Evolutionary conservation across 371 early-diverging fungal species (phyloP).

Genomic region (Mucor circinelloides): DNA sequence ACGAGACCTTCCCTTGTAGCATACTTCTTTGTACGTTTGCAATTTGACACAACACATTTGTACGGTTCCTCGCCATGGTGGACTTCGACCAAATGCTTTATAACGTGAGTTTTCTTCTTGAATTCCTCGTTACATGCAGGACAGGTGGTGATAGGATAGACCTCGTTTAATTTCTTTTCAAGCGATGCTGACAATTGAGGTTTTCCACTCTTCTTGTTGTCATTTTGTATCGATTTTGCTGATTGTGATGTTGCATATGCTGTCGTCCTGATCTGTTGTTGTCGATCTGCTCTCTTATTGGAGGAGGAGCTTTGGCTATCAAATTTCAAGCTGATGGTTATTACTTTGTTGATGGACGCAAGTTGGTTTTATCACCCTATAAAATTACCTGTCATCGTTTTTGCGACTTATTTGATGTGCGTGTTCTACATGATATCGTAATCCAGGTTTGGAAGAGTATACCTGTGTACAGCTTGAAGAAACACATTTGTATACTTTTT

Average conservation of each 20-base stretch:
- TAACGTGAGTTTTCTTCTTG: slow-evolving; percentile 36
- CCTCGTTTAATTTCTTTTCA: slow-evolving; percentile 17
- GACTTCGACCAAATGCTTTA: slow-evolving; percentile 26
- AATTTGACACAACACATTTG: slow-evolving; percentile 23
- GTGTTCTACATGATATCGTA: slow-evolving; percentile 34
- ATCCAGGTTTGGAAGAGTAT: slow-evolving; percentile 26
- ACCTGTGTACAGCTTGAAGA: slow-evolving; percentile 19
- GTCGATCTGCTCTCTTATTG: background rate
- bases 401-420: slow-evolving; percentile 18
- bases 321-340: background rate
- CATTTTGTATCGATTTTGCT: background rate
- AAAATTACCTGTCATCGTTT: background rate
- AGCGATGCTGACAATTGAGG: slow-evolving; percentile 7
- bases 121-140: slow-evolving; percentile 29
- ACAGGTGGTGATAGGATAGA: slow-evolving; percentile 22
- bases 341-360: background rate
- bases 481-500: slow-evolving; percentile 24
- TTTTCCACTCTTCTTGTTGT: background rate
- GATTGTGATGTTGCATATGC: background rate
- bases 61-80: slow-evolving; percentile 39
- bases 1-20: slow-evolving; percentile 36
- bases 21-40: slow-evolving; percentile 31
- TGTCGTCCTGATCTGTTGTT: background rate
- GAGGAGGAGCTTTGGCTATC: background rate
- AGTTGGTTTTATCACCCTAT: background rate